Base-by-base conservation (phyloP, 148 eudicot species). In the Rhododendron ovatum region DNA sequence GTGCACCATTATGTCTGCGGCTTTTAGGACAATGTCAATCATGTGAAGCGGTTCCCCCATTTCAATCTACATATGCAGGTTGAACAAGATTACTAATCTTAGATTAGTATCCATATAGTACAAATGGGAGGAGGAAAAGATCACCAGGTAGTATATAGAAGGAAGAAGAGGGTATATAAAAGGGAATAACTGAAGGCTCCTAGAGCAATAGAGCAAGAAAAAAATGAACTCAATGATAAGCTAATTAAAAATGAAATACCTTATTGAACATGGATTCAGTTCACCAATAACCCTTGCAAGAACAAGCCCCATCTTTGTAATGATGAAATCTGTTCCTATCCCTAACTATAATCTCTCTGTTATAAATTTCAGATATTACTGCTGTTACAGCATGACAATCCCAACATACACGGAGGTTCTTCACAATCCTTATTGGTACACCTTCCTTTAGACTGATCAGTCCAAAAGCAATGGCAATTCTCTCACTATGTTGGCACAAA, bases 391-490 rank as follows among this genome's bases (percentile, higher is more conserved):
- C 50, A 82, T 82, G 84, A 82, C 84, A 82, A 82, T 82, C 84
- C 84, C 84, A 82, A 61, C 84, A 82, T 61, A 61, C 74, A 37
- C 84, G 84, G 26, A 82, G 75, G 84, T 82, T 82, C 84, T 82
- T 82, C 30, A 82, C 75, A 82, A 82, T 82, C 84, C 84, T 82
- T 35, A 82, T 82, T 1, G 84, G 84, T 69, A 82, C 73, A 24
- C 84, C 84, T 82, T 59, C 75, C 74, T 59, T 39, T 39, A 82
- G 43, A 82, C 84, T 37, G 75, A 82, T 82, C 74, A 82, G 63
- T 55, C 84, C 84, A 41, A 82, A 82, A 37, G 84, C 84, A 82
- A 82, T 61, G 51, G 84, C 84, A n/a, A 61, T 28, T 61, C 63
- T 82, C 84, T 82, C 84, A 61, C 73, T 82, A n/a, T 82, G 84